These are phyloP conservation scores for Elaeagnus macrophylla DNA, from an alignment of 306 rosid species.

Conservation along the genomic window DNA sequence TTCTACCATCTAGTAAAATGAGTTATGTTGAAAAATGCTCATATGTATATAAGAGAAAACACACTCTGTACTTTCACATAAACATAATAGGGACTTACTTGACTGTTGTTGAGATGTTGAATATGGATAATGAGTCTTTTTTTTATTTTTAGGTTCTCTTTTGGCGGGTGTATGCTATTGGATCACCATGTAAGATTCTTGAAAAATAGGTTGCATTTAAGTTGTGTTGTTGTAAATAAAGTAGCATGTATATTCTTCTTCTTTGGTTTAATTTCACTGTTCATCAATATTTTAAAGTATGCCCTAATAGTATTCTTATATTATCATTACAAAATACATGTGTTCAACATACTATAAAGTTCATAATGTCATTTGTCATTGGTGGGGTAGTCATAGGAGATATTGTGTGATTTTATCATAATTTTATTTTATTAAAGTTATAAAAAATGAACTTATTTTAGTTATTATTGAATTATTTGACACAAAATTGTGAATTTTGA, in stretches of 20 bases:
- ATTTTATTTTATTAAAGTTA: too few relatives aligned
- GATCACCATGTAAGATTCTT: conserved; percentile 95
- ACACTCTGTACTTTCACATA: conserved; percentile 3
- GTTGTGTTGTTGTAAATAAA: conserved; percentile 71
- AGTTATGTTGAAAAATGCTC: conserved; percentile 1
- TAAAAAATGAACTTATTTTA: too few relatives aligned
- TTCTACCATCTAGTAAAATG: background rate
- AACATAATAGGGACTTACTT: conserved; percentile 2
- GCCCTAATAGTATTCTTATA: background rate
- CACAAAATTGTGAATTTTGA: too few relatives aligned
- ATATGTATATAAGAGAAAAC: background rate
- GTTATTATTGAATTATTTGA: too few relatives aligned
- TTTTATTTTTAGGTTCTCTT: background rate
- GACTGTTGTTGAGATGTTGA: background rate
- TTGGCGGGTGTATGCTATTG: conserved; percentile 89
- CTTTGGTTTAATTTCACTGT: conserved; percentile 1
- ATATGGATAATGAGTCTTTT: conserved; percentile 4
- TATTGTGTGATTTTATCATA: too few relatives aligned
- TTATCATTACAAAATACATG: too few relatives aligned
- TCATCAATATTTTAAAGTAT: conserved; percentile 12
- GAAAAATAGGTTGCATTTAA: conserved; percentile 87
- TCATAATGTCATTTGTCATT: too few relatives aligned
- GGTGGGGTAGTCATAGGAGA: too few relatives aligned
- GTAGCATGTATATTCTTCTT: conserved; percentile 53
- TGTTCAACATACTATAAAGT: too few relatives aligned